Base-by-base conservation (phyloP, 805 yeast genomes). In the Pichia nakasei region DNA sequence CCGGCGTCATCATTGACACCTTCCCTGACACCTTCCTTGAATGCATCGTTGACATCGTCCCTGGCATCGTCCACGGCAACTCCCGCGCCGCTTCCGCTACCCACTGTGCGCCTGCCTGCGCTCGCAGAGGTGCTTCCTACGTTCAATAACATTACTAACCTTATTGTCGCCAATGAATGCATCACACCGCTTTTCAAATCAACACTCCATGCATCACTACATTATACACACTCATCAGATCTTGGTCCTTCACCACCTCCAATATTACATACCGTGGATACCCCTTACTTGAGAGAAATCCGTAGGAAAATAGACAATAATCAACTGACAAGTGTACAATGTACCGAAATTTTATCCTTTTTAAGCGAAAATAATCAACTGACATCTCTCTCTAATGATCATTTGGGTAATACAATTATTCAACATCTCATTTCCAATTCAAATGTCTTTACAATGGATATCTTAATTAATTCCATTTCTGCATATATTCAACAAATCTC, bases 321-420 rank as follows among this genome's bases (percentile, higher is more conserved):
- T 40, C 54, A 59, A 9, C 58, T 78, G 49, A 51, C 80, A 2
- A 75, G 72, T 46, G 59, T 70, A 12, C 95, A 86, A 50, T 71
- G 87, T 37, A 97, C 89, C 59, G 88, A 80, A 49, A 65, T 87
- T 33, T 29, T 29, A 29, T 13, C 32, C 4, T 87, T 94, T 7
- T 58, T 87, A 42, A 83, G 87, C 5, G 85, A 91, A 89, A 65
- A 85, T 47, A 82, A 78, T 47, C 97, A 93, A 61, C 72, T 93
- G 46, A 95, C 97, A 2, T 95, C 86, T 57, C 69, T 93, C 42
- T 79, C 96, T 22, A 80, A 91, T 43, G 98, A 93, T 64, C 93
- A 93, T 58, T 68, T 93, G 43, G 98, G 98, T 19, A 93, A 93
- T 59, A 93, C 98, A 0, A 85, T 93, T 38, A 95, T 91, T 17